phyloP scores from a whole-genome alignment of 2,329 filamentous ascomycete species.

The Calonectria ilicicola region DNA sequence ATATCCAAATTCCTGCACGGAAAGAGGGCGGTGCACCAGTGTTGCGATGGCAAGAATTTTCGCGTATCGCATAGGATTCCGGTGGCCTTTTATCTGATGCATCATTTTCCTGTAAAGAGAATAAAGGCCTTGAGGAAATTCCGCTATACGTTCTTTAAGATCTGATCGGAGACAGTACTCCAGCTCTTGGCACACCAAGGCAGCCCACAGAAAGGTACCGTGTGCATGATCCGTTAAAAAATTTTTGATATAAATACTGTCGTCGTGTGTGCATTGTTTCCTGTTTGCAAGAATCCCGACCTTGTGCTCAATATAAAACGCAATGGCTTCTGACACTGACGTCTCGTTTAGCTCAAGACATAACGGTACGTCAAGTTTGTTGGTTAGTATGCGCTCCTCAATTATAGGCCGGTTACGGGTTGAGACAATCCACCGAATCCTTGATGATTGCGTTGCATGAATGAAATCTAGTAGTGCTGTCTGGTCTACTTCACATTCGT shows the following conservation, averaged over 20 bases:
- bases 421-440: constrained; percentile 48
- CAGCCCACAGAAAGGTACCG: neutral
- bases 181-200: neutral
- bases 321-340: neutral
- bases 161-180: neutral
- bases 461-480: constrained; percentile 52
- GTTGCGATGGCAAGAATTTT: neutral
- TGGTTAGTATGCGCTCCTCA: neutral
- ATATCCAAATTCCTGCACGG: neutral
- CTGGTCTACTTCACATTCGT: constrained; percentile 55
- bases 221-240: neutral
- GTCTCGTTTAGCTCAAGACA: neutral
- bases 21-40: neutral
- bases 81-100: neutral
- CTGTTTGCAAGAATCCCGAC: neutral
- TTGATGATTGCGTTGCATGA: constrained; percentile 32
- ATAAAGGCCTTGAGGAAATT: neutral
- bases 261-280: neutral
- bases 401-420: neutral
- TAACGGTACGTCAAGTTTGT: neutral
- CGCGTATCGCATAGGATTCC: too few species aligned
- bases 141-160: neutral
- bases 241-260: neutral
- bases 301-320: neutral
- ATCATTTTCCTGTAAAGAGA: neutral